These are phyloP conservation scores for Vanrija sp. DNA, from an alignment of 1,284 basidiomycete genomes.

Conservation along the genomic window DNA sequence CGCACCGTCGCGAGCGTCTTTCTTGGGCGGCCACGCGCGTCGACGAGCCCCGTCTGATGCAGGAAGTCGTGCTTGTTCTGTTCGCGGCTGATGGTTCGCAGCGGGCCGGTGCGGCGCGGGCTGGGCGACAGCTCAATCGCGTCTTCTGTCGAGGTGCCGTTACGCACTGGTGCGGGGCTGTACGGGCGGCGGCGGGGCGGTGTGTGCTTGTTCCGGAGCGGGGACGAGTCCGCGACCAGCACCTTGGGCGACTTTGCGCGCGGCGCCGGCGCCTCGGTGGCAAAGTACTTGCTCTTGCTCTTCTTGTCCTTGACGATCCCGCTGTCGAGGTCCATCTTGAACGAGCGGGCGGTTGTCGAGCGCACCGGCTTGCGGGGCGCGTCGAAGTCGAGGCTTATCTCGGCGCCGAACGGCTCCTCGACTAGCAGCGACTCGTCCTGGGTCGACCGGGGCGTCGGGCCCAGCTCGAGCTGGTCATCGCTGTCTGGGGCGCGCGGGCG, in stretches of 20 bases:
- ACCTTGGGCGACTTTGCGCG: neutral
- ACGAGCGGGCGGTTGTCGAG: constrained; percentile 23
- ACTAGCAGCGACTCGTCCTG: constrained; percentile 30
- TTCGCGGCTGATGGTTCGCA: too few relatives aligned
- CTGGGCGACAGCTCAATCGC: too few relatives aligned
- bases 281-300: constrained; percentile 21
- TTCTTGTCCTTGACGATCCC: constrained; percentile 4
- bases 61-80: too few relatives aligned
- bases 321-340: constrained; percentile 16
- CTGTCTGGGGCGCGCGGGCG: neutral
- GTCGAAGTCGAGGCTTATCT: constrained; percentile 1
- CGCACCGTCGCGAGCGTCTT: too few relatives aligned
- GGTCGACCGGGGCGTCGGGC: neutral
- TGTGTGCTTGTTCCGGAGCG: neutral
- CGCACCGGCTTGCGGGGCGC: neutral
- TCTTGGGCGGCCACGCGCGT: too few relatives aligned
- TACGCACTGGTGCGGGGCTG: too few relatives aligned
- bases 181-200: neutral
- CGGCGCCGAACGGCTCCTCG: constrained; percentile 19
- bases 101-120: too few relatives aligned
- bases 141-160: too few relatives aligned
- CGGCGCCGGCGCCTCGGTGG: neutral
- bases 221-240: neutral
- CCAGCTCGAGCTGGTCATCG: constrained; percentile 6
- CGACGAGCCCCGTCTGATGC: too few relatives aligned